These are phyloP conservation scores for Backusella westeae DNA, from an alignment of 192 early-diverging fungal genomes.

Conservation along the genomic window DNA sequence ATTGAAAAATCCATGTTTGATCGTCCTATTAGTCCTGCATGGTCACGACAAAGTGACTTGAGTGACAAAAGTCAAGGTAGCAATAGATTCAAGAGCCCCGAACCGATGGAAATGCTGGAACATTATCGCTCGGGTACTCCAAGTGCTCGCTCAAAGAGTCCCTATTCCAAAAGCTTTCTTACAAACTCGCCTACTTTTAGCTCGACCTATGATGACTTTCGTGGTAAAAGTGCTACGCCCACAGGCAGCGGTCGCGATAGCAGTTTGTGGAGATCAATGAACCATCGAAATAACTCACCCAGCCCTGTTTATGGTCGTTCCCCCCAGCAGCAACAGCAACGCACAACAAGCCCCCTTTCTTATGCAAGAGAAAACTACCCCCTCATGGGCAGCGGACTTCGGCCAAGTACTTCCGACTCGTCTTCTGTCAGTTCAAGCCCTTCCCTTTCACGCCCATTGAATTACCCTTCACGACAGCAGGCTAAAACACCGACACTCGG, in stretches of 20 bases:
- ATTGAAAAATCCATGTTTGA: conserved; percentile 26
- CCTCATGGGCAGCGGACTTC: neutral
- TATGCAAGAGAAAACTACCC: neutral
- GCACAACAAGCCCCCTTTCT: conserved; percentile 15
- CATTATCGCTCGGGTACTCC: neutral
- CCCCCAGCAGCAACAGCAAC: conserved; percentile 2
- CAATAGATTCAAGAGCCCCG: conserved; percentile 24
- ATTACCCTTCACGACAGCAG: neutral
- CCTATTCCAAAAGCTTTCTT: conserved; percentile 13
- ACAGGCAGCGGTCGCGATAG: conserved; percentile 13
- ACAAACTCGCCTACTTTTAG: neutral
- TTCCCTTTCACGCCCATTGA: neutral
- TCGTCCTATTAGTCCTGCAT: conserved; percentile 33
- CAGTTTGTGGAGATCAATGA: conserved; percentile 21
- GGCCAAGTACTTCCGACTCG: conserved; percentile 21
- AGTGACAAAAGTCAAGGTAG: conserved; percentile 24
- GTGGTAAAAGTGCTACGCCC: conserved; percentile 17
- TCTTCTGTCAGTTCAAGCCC: conserved; percentile 10
- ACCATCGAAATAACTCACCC: neutral
- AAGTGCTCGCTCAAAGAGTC: conserved; percentile 3
- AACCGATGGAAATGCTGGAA: conserved; percentile 15
- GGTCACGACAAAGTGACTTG: conserved; percentile 31
- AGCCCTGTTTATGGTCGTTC: conserved; percentile 23
- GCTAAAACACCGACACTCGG: neutral
- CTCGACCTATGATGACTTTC: conserved; percentile 15